phyloP scores from a whole-genome alignment of 1,139 yeast species.

The Candida sojae region DNA sequence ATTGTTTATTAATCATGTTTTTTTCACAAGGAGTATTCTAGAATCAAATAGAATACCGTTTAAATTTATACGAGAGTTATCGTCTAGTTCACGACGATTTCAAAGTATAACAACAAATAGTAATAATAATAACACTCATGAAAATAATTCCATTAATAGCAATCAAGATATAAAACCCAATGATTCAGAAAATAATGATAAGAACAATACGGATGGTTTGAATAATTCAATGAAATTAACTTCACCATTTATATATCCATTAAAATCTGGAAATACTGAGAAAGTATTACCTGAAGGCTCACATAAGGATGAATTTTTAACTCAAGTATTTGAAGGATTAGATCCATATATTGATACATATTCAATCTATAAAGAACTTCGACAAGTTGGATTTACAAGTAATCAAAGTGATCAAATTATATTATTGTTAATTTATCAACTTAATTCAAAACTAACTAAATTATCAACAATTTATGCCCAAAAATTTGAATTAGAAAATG shows the following conservation, averaged over 20 bases:
- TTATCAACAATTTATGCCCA: slow-evolving; percentile 64
- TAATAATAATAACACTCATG: not conserved
- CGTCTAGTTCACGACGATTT: not conserved
- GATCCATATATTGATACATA: slow-evolving; percentile 58
- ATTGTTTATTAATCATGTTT: not conserved
- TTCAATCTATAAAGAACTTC: slow-evolving; percentile 41
- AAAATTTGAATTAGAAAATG: slow-evolving; percentile 76
- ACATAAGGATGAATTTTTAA: slow-evolving; percentile 21
- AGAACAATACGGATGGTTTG: not conserved
- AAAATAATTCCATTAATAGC: not conserved
- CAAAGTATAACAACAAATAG: not conserved
- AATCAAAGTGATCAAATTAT: slow-evolving; percentile 57
- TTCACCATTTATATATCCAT: not conserved
- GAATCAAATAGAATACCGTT: not conserved
- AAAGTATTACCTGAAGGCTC: slow-evolving; percentile 10
- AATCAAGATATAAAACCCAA: not conserved
- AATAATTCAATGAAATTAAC: not conserved
- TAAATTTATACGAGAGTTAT: not conserved
- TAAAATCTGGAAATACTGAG: slow-evolving; percentile 3
- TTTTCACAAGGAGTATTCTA: not conserved
- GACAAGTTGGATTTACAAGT: slow-evolving; percentile 50
- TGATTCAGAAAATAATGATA: not conserved
- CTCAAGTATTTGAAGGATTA: slow-evolving; percentile 41
- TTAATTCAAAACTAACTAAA: slow-evolving; percentile 57
- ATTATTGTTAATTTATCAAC: slow-evolving; percentile 47